Conservation (phyloP, 257 asterid species). For the Striga asiatica region DNA sequence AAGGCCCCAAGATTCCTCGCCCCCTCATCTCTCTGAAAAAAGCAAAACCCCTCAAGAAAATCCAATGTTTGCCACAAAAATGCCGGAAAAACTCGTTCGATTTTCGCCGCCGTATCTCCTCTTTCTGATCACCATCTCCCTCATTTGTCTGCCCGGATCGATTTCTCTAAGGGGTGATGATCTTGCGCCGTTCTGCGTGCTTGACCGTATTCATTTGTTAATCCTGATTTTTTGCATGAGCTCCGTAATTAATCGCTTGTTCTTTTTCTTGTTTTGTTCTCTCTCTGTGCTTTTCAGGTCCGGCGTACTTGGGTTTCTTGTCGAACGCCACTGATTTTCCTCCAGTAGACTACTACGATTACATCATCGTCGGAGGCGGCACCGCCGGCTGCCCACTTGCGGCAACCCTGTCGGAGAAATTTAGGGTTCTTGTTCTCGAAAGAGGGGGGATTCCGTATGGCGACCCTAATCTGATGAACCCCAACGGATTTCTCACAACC, state of each 20-base stretch:
- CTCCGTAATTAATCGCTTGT: neutral
- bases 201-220: neutral
- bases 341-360: constrained; percentile 29
- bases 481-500: constrained; percentile 21
- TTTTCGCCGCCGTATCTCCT: constrained; percentile 10
- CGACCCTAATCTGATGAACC: constrained; percentile 42
- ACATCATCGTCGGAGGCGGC: constrained; percentile 77
- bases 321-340: constrained; percentile 51
- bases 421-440: constrained; percentile 56
- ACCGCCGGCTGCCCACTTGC: constrained; percentile 77
- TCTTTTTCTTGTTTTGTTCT: neutral
- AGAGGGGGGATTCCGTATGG: constrained; percentile 71
- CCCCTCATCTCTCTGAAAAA: neutral
- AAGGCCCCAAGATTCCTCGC: neutral
- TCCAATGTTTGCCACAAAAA: neutral
- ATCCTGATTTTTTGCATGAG: neutral
- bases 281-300: constrained; percentile 56
- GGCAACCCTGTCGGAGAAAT: constrained; percentile 56
- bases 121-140: constrained; percentile 21
- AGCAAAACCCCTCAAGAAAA: constrained; percentile 7
- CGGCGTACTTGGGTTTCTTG: constrained; percentile 47
- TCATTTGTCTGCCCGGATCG: constrained; percentile 28
- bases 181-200: neutral
- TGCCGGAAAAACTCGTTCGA: constrained; percentile 6
- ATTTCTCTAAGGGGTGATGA: constrained; percentile 43